A percentile compares a stretch with the other conserved stretches of the same genome.
Evolutionary conservation across 371 early-diverging fungal species (phyloP).

Genomic region (Capniomyces stellatus): DNA sequence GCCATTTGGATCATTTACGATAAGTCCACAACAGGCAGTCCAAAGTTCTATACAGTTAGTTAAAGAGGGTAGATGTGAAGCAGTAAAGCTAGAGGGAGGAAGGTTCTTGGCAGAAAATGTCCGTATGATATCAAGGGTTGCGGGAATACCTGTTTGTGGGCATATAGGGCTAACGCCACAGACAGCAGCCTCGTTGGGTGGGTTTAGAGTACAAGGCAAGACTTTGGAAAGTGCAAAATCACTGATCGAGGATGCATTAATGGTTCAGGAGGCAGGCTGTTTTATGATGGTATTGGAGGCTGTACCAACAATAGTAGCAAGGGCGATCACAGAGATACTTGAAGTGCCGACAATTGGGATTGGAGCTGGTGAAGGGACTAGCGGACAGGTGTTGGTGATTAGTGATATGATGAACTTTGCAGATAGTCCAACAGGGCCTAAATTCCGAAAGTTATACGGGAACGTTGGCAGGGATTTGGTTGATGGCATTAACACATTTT

Average conservation of each 20-base stretch:
- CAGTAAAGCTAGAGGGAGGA: slow-evolving; percentile 92
- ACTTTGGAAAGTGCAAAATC: slow-evolving; percentile 42
- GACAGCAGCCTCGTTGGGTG: slow-evolving; percentile 64
- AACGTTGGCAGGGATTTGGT: slow-evolving; percentile 30
- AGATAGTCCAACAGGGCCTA: slow-evolving; percentile 54
- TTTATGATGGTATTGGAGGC: slow-evolving; percentile 85
- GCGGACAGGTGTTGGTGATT: slow-evolving; percentile 86
- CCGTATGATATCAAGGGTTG: slow-evolving; percentile 39
- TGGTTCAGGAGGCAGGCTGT: slow-evolving; percentile 83
- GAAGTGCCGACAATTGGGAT: slow-evolving; percentile 89
- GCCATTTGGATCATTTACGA: slow-evolving; percentile 85
- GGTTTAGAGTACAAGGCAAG: slow-evolving; percentile 84
- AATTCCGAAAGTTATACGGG: slow-evolving; percentile 80
- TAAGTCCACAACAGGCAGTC: slow-evolving; percentile 50
- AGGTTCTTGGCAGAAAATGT: slow-evolving; percentile 47
- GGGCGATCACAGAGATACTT: slow-evolving; percentile 52
- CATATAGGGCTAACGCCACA: slow-evolving; percentile 94
- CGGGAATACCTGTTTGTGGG: slow-evolving; percentile 82
- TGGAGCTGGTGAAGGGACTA: slow-evolving; percentile 72
- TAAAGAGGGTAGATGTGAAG: slow-evolving; percentile 79
- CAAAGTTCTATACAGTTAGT: slow-evolving; percentile 56
- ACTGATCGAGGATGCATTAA: slow-evolving; percentile 69
- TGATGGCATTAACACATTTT: not conserved
- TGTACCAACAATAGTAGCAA: slow-evolving; percentile 73
- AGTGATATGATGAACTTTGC: slow-evolving; percentile 76